Evolutionary conservation across 139 green algal species (phyloP), one percentile per base, ranked within the genome.

Genomic region (Chlamydomonas eustigma): DNA sequence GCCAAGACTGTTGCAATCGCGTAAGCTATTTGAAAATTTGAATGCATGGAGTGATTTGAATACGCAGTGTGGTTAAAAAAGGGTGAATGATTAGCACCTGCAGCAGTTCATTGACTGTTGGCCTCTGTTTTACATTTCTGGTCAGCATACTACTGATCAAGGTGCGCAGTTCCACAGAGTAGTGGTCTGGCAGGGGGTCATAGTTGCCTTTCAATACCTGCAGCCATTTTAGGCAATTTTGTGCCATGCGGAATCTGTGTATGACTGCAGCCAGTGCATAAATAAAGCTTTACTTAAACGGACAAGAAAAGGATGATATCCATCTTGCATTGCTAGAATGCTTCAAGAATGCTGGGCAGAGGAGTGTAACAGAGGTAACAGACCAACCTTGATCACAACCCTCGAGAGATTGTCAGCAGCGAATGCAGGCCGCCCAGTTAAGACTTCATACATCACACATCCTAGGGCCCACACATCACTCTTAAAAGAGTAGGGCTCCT

Each of bases 391-490:
- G 37, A 85, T 50, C 34, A 85, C 80, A 34, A 85, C 80, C 0
- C 76, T 39, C 6, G 71, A 80, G 24, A 85, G 67, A 51, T 80
- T 82, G 52, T 85, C 80, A 0, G 80, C 80, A n/a, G 80, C 80
- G 64, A 85, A 85, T n/a, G 80, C 80, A 25, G 80, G 75, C 22
- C 66, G 68, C 2, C 76, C 76, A 24, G 76, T 80, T 52, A 80
- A 65, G 4, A 73, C 32, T 75, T 88, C 84, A 51, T 86, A 88
- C 80, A 86, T 79, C 22, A 88, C 78, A 72, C 84, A 88, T 24
- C 84, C 84, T 38, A 88, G 68, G 8, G 80, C 76, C 84, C 84
- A 88, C 37, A 88, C 82, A 51, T 88, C 84, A 6, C 50, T 78
- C 75, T 84, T 88, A 73, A 77, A 80, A 39, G 33, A 72, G 76